These are phyloP conservation scores for Simplicillium sp. DNA, from an alignment of 2,329 filamentous ascomycete species.

Conservation along the genomic window DNA sequence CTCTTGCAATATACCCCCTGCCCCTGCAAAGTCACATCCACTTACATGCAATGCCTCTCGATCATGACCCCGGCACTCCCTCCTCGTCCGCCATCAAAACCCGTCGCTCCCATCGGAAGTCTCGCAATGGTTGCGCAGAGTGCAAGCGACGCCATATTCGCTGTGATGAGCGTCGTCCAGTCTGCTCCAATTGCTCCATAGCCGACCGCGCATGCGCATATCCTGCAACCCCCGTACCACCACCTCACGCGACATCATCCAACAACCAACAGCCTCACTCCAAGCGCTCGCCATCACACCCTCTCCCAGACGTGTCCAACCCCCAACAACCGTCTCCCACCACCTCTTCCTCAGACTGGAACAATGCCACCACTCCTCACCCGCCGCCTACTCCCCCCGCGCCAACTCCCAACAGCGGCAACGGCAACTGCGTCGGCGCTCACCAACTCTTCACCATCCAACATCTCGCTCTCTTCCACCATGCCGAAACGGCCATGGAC, in stretches of 20 bases:
- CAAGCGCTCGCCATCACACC: not conserved
- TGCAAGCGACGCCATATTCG: slow-evolving; percentile 31
- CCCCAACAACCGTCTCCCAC: not conserved
- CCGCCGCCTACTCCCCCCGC: not conserved
- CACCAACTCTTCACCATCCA: slow-evolving; percentile 21
- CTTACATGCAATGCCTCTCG: not conserved
- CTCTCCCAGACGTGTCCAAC: not conserved
- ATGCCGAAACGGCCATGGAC: slow-evolving; percentile 18
- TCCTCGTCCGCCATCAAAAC: slow-evolving; percentile 16
- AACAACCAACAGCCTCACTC: not conserved
- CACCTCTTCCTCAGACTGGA: not conserved
- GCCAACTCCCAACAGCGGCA: slow-evolving; percentile 1
- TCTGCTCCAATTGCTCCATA: slow-evolving; percentile 28
- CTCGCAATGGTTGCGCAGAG: slow-evolving; percentile 28
- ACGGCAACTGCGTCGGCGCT: not conserved
- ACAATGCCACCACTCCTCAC: not conserved
- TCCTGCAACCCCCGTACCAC: slow-evolving; percentile 9
- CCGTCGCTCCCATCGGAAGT: slow-evolving; percentile 28
- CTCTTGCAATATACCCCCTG: no score
- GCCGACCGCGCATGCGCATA: slow-evolving; percentile 26
- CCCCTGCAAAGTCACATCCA: no score
- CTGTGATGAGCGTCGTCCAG: slow-evolving; percentile 30
- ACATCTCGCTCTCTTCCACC: slow-evolving; percentile 29
- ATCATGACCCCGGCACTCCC: not conserved
- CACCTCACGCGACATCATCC: not conserved